Evolutionary conservation across 208 protist species (phyloP).

Genomic region (Polymyxa betae): DNA sequence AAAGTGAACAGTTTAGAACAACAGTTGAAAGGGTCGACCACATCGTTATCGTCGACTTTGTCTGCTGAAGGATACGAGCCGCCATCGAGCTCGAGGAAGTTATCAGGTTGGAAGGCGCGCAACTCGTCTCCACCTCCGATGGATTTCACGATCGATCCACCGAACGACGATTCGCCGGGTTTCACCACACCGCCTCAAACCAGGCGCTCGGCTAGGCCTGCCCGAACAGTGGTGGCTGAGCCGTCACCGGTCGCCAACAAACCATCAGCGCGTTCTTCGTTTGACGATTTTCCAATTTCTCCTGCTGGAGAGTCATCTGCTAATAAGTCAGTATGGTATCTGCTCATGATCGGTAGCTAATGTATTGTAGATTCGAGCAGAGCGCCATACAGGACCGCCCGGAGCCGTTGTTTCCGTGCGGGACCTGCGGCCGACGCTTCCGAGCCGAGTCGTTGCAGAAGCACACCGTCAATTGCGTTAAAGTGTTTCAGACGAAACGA

Average conservation of each 20-base stretch:
- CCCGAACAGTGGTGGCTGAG: neutral
- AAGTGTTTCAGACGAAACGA: slow-evolving; percentile 46
- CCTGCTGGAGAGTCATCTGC: neutral
- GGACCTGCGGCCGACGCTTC: neutral
- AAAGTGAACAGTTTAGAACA: neutral
- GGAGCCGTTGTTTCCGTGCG: neutral
- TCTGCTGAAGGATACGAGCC: neutral
- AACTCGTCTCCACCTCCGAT: slow-evolving; percentile 23
- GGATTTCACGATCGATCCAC: slow-evolving; percentile 1
- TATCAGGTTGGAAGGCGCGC: neutral
- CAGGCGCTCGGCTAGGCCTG: neutral
- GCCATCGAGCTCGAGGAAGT: neutral
- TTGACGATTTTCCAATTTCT: neutral
- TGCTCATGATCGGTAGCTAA: neutral
- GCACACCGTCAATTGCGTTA: slow-evolving; percentile 35
- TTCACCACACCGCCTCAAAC: neutral
- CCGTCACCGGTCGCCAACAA: neutral
- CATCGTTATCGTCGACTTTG: too few relatives aligned
- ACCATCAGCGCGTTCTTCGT: neutral
- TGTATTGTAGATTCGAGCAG: neutral
- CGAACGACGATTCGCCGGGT: neutral
- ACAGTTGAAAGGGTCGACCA: too few relatives aligned
- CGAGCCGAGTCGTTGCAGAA: slow-evolving; percentile 13
- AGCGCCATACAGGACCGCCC: neutral
- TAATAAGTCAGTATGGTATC: neutral